Conservation (phyloP, 2,329 filamentous ascomycete species). For the Fusarium sp. region DNA sequence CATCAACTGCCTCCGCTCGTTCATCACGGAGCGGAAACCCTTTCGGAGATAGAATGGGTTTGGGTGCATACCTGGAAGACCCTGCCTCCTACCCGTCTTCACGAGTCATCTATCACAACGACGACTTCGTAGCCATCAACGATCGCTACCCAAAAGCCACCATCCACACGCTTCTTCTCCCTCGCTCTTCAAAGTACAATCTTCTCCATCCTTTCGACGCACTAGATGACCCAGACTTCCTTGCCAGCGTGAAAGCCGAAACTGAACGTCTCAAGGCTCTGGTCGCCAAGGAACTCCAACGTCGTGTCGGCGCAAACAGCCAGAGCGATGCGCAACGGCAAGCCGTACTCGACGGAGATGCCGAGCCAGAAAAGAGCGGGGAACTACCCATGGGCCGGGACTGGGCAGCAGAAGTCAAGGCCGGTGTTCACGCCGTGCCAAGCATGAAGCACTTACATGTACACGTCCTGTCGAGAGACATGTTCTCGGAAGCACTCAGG, state of each 20-base stretch:
- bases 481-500: slow-evolving; percentile 76
- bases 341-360: slow-evolving; percentile 71
- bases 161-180: slow-evolving; percentile 88
- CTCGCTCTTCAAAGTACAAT: slow-evolving; percentile 71
- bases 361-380: slow-evolving; percentile 39
- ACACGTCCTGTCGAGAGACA: slow-evolving; percentile 86
- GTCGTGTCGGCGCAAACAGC: slow-evolving; percentile 73
- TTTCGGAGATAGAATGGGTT: slow-evolving; percentile 67
- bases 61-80: slow-evolving; percentile 73
- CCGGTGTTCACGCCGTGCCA: slow-evolving; percentile 87
- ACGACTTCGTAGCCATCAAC: slow-evolving; percentile 78
- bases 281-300: slow-evolving; percentile 79
- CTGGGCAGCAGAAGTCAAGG: slow-evolving; percentile 78
- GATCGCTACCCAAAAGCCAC: slow-evolving; percentile 89
- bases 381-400: slow-evolving; percentile 77
- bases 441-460: slow-evolving; percentile 94
- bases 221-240: slow-evolving; percentile 76
- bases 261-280: slow-evolving; percentile 69
- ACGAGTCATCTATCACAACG: slow-evolving; percentile 73
- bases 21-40: slow-evolving; percentile 43
- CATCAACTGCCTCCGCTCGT: slow-evolving; percentile 26
- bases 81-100: slow-evolving; percentile 71
- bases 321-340: slow-evolving; percentile 71
- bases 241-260: slow-evolving; percentile 71
- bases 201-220: slow-evolving; percentile 80